Evolutionary conservation across 2,329 filamentous ascomycete genomes (phyloP).

Genomic region (Fusarium virguliforme): DNA sequence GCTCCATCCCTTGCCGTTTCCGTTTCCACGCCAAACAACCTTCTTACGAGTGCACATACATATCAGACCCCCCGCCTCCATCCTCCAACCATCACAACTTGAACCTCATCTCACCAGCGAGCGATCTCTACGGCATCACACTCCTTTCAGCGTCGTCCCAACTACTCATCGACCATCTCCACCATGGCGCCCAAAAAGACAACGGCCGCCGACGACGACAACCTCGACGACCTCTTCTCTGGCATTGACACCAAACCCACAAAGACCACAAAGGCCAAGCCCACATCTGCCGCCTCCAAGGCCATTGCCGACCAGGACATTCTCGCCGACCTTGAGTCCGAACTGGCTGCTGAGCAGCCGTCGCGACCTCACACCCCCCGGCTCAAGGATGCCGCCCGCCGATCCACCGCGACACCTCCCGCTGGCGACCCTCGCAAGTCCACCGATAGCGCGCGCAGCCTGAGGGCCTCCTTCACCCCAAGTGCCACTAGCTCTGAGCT

Average conservation of each 20-base stretch:
- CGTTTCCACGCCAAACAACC: constrained; percentile 43
- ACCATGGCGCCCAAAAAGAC: constrained; percentile 74
- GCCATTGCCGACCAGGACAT: constrained; percentile 77
- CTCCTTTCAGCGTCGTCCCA: constrained; percentile 3
- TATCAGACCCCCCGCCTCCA: constrained; percentile 32
- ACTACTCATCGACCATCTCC: constrained; percentile 21
- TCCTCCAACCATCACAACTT: constrained; percentile 31
- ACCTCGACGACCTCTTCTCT: constrained; percentile 77
- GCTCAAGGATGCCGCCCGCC: constrained; percentile 67
- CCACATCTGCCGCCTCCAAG: constrained; percentile 67
- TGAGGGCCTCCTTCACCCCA: constrained; percentile 80
- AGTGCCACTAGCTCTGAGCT: constrained; percentile 76
- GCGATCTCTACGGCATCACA: background rate
- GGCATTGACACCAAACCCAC: constrained; percentile 70
- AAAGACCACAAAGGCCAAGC: constrained; percentile 65
- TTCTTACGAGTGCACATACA: constrained; percentile 39
- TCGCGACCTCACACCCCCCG: constrained; percentile 89
- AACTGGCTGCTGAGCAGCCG: constrained; percentile 79
- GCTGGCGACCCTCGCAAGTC: constrained; percentile 81
- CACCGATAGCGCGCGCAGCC: constrained; percentile 81
- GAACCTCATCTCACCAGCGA: constrained; percentile 5
- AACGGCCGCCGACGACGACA: constrained; percentile 73
- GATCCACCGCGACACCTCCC: constrained; percentile 66
- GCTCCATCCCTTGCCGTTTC: constrained; percentile 37
- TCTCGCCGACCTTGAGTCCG: constrained; percentile 85